Conservation (phyloP, 2,329 filamentous ascomycete genomes). For the Septoria linicola region DNA sequence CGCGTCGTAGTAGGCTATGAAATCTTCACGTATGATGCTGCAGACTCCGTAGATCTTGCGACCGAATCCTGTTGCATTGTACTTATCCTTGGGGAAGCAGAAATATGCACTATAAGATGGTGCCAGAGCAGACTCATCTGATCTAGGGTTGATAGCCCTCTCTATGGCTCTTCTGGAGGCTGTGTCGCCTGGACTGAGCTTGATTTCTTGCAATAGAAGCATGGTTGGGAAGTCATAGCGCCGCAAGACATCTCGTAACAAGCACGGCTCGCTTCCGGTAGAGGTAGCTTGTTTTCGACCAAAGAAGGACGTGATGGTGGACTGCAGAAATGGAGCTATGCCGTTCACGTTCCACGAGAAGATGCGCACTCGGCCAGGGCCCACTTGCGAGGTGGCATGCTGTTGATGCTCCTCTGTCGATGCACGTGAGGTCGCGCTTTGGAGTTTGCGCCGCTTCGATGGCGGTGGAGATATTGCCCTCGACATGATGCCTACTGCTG, state of each 20-base stretch:
- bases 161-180: slow-evolving; percentile 43
- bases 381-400: neutral
- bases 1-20: slow-evolving; percentile 34
- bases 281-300: neutral
- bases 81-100: slow-evolving; percentile 49
- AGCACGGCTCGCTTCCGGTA: neutral
- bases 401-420: neutral
- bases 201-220: slow-evolving; percentile 53
- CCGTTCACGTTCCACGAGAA: slow-evolving; percentile 54
- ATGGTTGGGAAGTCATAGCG: slow-evolving; percentile 48
- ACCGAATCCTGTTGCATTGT: slow-evolving; percentile 52
- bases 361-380: slow-evolving; percentile 35
- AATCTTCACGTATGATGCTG: slow-evolving; percentile 50
- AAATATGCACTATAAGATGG: slow-evolving; percentile 48
- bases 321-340: slow-evolving; percentile 45
- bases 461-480: slow-evolving; percentile 36
- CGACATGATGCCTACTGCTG: slow-evolving; percentile 1
- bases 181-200: slow-evolving; percentile 45
- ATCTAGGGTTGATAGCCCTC: slow-evolving; percentile 36
- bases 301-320: slow-evolving; percentile 45
- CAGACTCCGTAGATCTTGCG: slow-evolving; percentile 56
- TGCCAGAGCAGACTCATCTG: slow-evolving; percentile 23
- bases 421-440: slow-evolving; percentile 5
- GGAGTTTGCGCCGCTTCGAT: slow-evolving; percentile 27
- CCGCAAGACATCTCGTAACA: slow-evolving; percentile 45